A percentile compares a stretch with the other conserved stretches of the same genome.
phyloP scores from a whole-genome alignment of 2,329 filamentous ascomycete genomes.

The Corinectria fuckeliana region DNA sequence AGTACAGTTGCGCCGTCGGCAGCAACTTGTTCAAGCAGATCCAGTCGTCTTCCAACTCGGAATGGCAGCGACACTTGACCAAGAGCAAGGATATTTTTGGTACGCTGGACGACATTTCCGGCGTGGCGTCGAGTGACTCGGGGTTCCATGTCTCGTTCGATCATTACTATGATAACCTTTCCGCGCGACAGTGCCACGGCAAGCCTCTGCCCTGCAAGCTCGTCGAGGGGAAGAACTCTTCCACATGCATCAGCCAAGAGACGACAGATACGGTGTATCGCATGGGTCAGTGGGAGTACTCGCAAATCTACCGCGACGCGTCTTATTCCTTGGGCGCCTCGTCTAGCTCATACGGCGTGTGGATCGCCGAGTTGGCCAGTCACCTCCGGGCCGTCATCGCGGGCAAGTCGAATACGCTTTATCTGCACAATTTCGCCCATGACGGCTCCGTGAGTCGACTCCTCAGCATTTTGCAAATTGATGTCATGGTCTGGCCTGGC shows the following conservation, averaged over 20 bases:
- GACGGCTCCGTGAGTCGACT: conserved; percentile 74
- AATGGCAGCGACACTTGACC: conserved; percentile 71
- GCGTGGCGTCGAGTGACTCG: conserved; percentile 59
- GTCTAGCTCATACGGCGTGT: conserved; percentile 71
- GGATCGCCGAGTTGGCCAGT: conserved; percentile 72
- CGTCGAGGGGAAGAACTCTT: conserved; percentile 51
- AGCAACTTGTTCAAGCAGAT: conserved; percentile 51
- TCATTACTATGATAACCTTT: conserved; percentile 86
- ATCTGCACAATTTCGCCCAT: conserved; percentile 81
- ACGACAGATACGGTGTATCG: conserved; percentile 75
- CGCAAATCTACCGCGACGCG: conserved; percentile 75
- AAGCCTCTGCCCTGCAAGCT: conserved; percentile 75
- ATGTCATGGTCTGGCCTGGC: conserved; percentile 82
- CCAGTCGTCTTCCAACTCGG: conserved; percentile 49
- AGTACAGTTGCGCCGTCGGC: conserved; percentile 69
- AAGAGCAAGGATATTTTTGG: conserved; percentile 61
- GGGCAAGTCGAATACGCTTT: conserved; percentile 52
- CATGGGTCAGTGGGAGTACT: conserved; percentile 82
- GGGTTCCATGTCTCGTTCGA: conserved; percentile 77
- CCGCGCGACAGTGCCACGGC: conserved; percentile 76
- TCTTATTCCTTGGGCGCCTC: conserved; percentile 67
- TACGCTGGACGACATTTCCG: conserved; percentile 71
- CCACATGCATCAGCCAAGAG: conserved; percentile 65
- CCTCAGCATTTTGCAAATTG: conserved; percentile 69
- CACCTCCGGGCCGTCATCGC: conserved; percentile 64